Evolutionary conservation across 768 basidiomycete species (phyloP).

Genomic region (Macrolepiota albuminosa): DNA sequence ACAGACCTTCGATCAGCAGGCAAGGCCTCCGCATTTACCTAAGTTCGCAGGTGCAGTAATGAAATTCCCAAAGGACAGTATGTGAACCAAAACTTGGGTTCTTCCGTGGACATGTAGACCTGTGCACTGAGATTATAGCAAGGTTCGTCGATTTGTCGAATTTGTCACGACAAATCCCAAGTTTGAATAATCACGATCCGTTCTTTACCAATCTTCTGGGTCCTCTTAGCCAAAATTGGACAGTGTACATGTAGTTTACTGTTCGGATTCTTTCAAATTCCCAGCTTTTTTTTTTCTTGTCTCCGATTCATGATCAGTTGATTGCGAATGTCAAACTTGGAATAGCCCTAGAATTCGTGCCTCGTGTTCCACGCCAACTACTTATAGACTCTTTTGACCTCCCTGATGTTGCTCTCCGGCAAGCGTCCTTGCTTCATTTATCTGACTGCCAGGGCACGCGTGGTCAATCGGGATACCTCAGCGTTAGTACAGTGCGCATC

Average conservation of each 20-base stretch:
- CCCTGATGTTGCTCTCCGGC: constrained; percentile 25
- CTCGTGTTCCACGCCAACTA: constrained; percentile 35
- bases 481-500: constrained; percentile 12
- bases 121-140: not conserved
- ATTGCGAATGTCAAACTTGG: not conserved
- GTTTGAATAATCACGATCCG: not conserved
- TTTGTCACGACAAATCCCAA: not conserved
- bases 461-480: constrained; percentile 11
- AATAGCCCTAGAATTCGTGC: constrained; percentile 7
- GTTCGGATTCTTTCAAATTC: too few relatives aligned
- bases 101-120: not conserved
- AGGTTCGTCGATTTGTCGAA: not conserved
- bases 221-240: constrained; percentile 26
- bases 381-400: constrained; percentile 19
- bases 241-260: not conserved
- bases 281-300: too few relatives aligned
- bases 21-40: not conserved
- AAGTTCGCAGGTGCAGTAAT: not conserved
- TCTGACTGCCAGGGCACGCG: constrained; percentile 13
- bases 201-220: not conserved
- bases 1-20: not conserved
- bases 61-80: not conserved
- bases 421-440: constrained; percentile 22
- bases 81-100: not conserved
- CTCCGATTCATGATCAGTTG: too few relatives aligned